These are phyloP conservation scores for Castanospermum australe DNA, from an alignment of 306 rosid genomes.

Conservation along the genomic window DNA sequence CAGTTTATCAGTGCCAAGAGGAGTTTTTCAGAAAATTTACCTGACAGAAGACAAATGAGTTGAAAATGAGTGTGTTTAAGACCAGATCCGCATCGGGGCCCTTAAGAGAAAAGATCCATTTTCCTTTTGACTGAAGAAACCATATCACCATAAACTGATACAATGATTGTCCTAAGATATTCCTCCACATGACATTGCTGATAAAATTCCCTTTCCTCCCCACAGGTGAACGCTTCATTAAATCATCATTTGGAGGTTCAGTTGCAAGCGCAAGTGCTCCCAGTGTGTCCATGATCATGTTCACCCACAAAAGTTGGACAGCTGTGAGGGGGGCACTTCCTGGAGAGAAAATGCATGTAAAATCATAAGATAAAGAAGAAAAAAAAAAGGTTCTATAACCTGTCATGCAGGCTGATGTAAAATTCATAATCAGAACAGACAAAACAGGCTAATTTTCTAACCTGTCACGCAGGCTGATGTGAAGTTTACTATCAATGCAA, in stretches of 20 bases:
- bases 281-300: conserved; percentile 97
- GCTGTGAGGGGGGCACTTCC: conserved; percentile 95
- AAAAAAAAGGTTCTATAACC: not conserved
- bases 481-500: conserved; percentile 91
- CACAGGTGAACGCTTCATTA: conserved; percentile 88
- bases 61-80: conserved; percentile 90
- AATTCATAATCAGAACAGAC: not conserved
- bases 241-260: conserved; percentile 86
- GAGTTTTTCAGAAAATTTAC: conserved; percentile 38
- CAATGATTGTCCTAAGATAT: conserved; percentile 81
- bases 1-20: not conserved
- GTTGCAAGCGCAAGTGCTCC: conserved; percentile 99
- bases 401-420: not conserved
- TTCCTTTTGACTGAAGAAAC: conserved; percentile 86
- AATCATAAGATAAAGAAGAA: conserved; percentile 29
- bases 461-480: conserved; percentile 94
- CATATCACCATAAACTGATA: conserved; percentile 84
- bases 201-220: conserved; percentile 94
- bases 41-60: conserved; percentile 93
- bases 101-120: conserved; percentile 46
- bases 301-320: conserved; percentile 95
- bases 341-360: conserved; percentile 30
- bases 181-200: conserved; percentile 98
- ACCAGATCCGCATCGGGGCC: conserved; percentile 66
- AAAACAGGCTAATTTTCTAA: conserved; percentile 31